A percentile compares a stretch with the other conserved stretches of the same genome.
phyloP scores from a whole-genome alignment of 805 yeast species.

The Suhomyces canberraensis region DNA sequence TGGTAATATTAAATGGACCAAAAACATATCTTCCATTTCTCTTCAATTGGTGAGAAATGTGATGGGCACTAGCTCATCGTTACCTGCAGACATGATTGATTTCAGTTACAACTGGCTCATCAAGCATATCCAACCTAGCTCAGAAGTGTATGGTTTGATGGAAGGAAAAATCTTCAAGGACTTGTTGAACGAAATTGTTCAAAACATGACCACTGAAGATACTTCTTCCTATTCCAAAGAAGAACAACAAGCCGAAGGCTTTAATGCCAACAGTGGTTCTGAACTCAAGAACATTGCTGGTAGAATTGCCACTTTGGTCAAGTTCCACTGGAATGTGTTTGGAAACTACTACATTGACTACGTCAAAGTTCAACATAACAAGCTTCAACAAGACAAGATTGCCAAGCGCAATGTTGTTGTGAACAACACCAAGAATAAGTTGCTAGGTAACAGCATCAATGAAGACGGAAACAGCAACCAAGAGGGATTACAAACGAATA shows the following conservation, averaged over 20 bases:
- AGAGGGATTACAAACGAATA: slow-evolving; percentile 5
- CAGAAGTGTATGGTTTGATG: slow-evolving; percentile 72
- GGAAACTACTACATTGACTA: slow-evolving; percentile 60
- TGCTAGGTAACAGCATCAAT: slow-evolving; percentile 3
- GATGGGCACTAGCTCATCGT: slow-evolving; percentile 16
- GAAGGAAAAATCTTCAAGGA: slow-evolving; percentile 63
- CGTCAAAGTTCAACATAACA: slow-evolving; percentile 14
- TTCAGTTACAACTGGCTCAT: slow-evolving; percentile 77
- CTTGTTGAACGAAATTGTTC: slow-evolving; percentile 37
- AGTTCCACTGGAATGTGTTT: slow-evolving; percentile 82
- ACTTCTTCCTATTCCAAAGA: background rate
- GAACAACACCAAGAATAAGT: slow-evolving; percentile 6
- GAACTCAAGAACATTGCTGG: slow-evolving; percentile 59
- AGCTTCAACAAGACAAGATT: slow-evolving; percentile 15
- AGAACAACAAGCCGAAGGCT: background rate
- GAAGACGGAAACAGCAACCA: slow-evolving; percentile 6
- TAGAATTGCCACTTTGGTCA: slow-evolving; percentile 61
- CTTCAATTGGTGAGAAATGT: slow-evolving; percentile 57
- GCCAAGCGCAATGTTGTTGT: slow-evolving; percentile 10
- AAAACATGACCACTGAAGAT: slow-evolving; percentile 9
- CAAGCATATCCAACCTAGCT: slow-evolving; percentile 80
- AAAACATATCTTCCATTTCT: slow-evolving; percentile 69
- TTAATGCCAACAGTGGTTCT: slow-evolving; percentile 15
- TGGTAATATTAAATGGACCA: slow-evolving; percentile 88
- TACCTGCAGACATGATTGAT: slow-evolving; percentile 43